phyloP scores from a whole-genome alignment of 495 filamentous ascomycete species.

The Copromyces sp. region DNA sequence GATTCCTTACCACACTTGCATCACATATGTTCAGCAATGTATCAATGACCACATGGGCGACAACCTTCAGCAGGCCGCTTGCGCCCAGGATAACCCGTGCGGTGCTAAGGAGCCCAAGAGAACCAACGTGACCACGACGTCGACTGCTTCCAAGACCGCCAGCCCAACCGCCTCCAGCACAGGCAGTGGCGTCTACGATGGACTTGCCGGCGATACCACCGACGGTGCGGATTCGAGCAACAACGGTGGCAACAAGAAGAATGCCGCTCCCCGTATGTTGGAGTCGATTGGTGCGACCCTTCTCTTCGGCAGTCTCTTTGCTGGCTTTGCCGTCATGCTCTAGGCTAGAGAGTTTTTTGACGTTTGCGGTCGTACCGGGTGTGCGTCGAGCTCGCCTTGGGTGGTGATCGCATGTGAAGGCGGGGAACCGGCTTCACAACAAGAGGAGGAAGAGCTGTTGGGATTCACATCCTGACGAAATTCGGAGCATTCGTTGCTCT shows the following conservation, averaged over 20 bases:
- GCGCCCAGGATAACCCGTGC: conserved; percentile 65
- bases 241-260: conserved; percentile 11
- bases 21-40: conserved; percentile 59
- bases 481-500: neutral
- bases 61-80: conserved; percentile 45
- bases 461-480: neutral
- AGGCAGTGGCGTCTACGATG: conserved; percentile 33
- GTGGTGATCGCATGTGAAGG: neutral
- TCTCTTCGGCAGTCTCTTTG: conserved; percentile 49
- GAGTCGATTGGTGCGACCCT: conserved; percentile 16
- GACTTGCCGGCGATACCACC: conserved; percentile 34
- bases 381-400: neutral
- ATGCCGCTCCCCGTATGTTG: conserved; percentile 17
- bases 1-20: conserved; percentile 77
- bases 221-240: conserved; percentile 6
- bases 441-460: neutral
- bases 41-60: conserved; percentile 32
- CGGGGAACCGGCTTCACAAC: neutral
- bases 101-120: conserved; percentile 62
- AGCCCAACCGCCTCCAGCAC: conserved; percentile 25
- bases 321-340: conserved; percentile 52
- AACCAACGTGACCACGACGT: conserved; percentile 48
- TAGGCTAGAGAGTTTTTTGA: conserved; percentile 21
- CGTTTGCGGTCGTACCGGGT: neutral
- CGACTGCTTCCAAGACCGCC: conserved; percentile 31